These are phyloP conservation scores for Diatrype stigma DNA, from an alignment of 2,329 filamentous ascomycete species.

Conservation along the genomic window DNA sequence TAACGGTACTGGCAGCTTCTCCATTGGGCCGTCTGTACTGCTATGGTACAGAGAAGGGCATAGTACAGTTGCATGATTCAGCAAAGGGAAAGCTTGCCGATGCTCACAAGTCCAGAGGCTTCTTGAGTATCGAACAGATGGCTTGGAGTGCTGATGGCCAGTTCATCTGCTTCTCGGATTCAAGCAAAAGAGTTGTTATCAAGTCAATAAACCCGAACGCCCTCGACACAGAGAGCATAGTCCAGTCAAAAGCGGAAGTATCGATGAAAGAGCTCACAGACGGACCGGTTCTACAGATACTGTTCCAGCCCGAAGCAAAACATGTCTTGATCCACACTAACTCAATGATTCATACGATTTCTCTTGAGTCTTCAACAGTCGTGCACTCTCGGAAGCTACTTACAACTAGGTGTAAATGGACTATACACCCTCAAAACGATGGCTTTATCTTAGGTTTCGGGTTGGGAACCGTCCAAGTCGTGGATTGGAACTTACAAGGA, in stretches of 20 bases:
- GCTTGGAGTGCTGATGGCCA: conserved; percentile 20
- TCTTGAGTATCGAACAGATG: conserved; percentile 20
- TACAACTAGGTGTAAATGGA: conserved; percentile 9
- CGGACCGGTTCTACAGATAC: conserved; percentile 14
- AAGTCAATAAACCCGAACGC: conserved; percentile 3
- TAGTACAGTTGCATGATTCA: conserved; percentile 11
- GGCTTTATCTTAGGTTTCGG: conserved; percentile 15
- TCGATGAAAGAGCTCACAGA: conserved; percentile 4
- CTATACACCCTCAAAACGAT: conserved; percentile 14
- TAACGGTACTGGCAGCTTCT: conserved; percentile 16
- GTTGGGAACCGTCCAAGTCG: background rate
- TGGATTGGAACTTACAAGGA: background rate
- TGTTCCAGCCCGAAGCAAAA: conserved; percentile 6
- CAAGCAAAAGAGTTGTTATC: conserved; percentile 13
- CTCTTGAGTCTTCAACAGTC: background rate
- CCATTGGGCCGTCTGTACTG: conserved; percentile 16
- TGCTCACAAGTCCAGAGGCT: conserved; percentile 7
- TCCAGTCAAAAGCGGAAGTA: background rate
- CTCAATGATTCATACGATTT: background rate
- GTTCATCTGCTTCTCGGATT: conserved; percentile 12
- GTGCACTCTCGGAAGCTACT: background rate
- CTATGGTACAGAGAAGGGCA: conserved; percentile 21
- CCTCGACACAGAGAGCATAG: background rate
- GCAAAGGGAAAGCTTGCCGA: conserved; percentile 8
- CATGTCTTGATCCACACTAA: background rate